Evolutionary conservation across 345 rosid genomes (phyloP), one percentile per base, ranked within the genome.

Genomic region (Salix dunnii): DNA sequence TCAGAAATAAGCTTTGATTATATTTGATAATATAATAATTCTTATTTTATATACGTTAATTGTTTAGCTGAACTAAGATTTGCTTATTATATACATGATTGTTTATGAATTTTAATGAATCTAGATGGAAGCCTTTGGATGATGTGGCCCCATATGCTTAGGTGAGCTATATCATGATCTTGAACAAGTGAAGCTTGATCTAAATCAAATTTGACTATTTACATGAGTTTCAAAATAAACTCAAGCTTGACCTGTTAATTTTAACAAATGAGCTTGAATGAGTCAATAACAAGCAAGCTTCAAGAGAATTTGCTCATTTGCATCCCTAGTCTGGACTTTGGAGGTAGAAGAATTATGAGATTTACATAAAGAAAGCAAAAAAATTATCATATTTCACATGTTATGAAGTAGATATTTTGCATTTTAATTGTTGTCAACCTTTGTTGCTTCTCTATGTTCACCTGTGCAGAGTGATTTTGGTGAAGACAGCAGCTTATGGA

Each of bases 401-500:
- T 60, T 69, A 7, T 14, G 35, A 13, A 17, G 55, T 42, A 25
- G 13, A 13, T 38, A 1, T 18, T 8, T 12, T 38, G 30, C 27
- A 12, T n/a, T n/a, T 5, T 35, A 25, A 33, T 71, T 75, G 31
- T 27, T 33, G 20, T 30, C 73, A 81, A 72, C 36, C 71, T 73
- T 75, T 27, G 65, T 70, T 20, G 81, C 58, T 73, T 69, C 68
- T 68, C 62, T 77, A 53, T 77, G 68, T 42, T 76, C 71, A 72
- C 78, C 51, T 73, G 30, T 82, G 84, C 97, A 96, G 98, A 92
- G 85, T 81, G 99, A 94, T 82, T 75, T 83, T 74, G 88, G 82
- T 73, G 97, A 94, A 85, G 99, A 96, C 87, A 84, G 89, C 85
- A 86, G 93, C 87, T 83, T 87, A 71, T 96, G 99, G 99, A 92